Conservation (phyloP, 2,329 filamentous ascomycete species). For the Fusarium sublunatum region DNA sequence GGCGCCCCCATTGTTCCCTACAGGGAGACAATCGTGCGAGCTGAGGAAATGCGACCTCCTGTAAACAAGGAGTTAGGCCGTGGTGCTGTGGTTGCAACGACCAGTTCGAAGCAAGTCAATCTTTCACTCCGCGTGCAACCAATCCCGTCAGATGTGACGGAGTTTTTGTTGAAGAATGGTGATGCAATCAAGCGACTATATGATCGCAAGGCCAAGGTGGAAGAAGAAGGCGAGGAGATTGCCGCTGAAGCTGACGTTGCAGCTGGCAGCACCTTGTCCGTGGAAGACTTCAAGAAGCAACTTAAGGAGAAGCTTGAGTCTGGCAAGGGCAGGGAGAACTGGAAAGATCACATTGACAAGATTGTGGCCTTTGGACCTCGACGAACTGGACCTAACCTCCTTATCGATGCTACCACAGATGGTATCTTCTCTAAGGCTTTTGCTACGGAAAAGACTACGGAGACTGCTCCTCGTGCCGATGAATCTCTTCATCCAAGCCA, state of each 20-base stretch:
- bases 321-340: constrained; percentile 77
- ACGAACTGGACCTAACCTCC: constrained; percentile 85
- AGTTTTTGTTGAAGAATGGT: constrained; percentile 85
- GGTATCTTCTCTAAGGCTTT: constrained; percentile 80
- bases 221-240: constrained; percentile 55
- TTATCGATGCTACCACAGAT: constrained; percentile 83
- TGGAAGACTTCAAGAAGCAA: constrained; percentile 80
- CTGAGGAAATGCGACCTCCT: constrained; percentile 90
- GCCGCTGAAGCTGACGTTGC: constrained; percentile 68
- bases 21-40: constrained; percentile 87
- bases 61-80: constrained; percentile 87
- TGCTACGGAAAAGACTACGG: constrained; percentile 49
- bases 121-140: constrained; percentile 82
- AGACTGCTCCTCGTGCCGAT: constrained; percentile 54
- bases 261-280: constrained; percentile 71
- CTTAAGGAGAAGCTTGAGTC: constrained; percentile 76
- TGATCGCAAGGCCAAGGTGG: constrained; percentile 66
- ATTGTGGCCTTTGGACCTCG: constrained; percentile 92
- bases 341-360: constrained; percentile 80
- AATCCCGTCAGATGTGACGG: constrained; percentile 79
- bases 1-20: constrained; percentile 96
- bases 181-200: constrained; percentile 83
- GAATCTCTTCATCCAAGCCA: constrained; percentile 70
- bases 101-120: constrained; percentile 86
- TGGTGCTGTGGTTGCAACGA: constrained; percentile 79